Evolutionary conservation across 805 yeast species (phyloP), one percentile per base, ranked within the genome.

Genomic region (Teunomyces pallodes): DNA sequence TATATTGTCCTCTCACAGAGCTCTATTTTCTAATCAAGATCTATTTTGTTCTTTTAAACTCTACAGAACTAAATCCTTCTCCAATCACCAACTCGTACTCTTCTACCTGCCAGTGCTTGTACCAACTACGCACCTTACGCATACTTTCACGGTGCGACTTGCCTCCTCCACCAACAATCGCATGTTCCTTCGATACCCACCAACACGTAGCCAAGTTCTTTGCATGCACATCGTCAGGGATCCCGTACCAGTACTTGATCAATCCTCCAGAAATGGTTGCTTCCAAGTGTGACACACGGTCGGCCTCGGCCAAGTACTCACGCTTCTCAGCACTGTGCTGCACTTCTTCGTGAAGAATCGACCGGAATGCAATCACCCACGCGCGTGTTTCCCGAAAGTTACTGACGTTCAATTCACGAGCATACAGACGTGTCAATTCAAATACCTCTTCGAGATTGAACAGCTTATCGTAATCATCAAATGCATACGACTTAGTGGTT

Each of bases 131-230:
- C 8, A 65, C 74, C 4, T 56, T 42, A 3, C 52, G 38, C 62
- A 69, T 64, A 8, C 69, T 71, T 29, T 58, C 50, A 29, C 69
- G 51, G 49, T 70, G 75, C 5, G 61, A 59, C 27, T 50, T 31
- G 1, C 72, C 72, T 0, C 65, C 62, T 1, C 74, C 74, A 2
- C 75, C 75, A 3, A 29, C 28, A 43, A 52, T 54, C 1, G 75
- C 74, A 35, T 66, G 64, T 9, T 49, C 49, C 24, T 50, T 55
- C 42, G 50, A 48, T 17, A 56, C 52, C 75, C 75, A 70, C 63
- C 70, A 60, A 48, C 75, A 70, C 3, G 75, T 70, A 2, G 75
- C 75, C 38, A 70, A 54, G 48, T 70, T 70, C 46, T 61, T 57
- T 1, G 69, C 74, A 7, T 50, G 45, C 10, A 40, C 53, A 24